These are phyloP conservation scores for Sarcodon sp. DNA, from an alignment of 768 basidiomycete genomes.

Conservation along the genomic window DNA sequence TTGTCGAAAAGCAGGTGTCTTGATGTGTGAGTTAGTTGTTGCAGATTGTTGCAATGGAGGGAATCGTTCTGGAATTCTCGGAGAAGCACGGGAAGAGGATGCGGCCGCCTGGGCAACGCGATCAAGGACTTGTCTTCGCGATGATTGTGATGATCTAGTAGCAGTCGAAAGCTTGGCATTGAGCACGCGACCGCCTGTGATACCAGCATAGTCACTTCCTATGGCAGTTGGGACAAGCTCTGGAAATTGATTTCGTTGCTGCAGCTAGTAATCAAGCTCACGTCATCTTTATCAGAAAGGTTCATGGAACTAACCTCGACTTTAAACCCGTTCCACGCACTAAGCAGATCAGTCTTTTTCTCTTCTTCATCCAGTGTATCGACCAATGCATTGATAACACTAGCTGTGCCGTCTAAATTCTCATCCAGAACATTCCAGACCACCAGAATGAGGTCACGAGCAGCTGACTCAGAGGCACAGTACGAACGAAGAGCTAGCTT, in stretches of 20 bases:
- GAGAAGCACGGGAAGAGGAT: not conserved
- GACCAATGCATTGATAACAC: constrained; percentile 59
- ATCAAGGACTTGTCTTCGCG: constrained; percentile 68
- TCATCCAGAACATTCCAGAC: constrained; percentile 70
- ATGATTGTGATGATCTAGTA: constrained; percentile 37
- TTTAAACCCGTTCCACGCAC: constrained; percentile 75
- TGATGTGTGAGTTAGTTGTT: constrained; percentile 1
- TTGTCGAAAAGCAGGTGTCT: constrained; percentile 21
- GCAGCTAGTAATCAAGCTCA: not conserved
- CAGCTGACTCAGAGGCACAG: constrained; percentile 60
- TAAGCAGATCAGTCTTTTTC: constrained; percentile 64
- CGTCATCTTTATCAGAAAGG: not conserved
- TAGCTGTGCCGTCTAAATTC: constrained; percentile 60
- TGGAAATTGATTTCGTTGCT: constrained; percentile 84
- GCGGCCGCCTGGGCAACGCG: constrained; percentile 75
- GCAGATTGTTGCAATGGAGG: not conserved
- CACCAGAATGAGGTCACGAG: constrained; percentile 78
- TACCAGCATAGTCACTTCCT: constrained; percentile 63
- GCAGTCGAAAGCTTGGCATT: constrained; percentile 72
- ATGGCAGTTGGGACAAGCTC: constrained; percentile 48
- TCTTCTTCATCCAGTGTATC: constrained; percentile 77
- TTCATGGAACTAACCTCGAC: constrained; percentile 43
- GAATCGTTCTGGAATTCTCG: not conserved
- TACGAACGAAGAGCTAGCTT: constrained; percentile 74
- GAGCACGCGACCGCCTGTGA: constrained; percentile 71